Percentiles rank a stretch among this genome's conserved stretches.
These are phyloP conservation scores for Clathrus columnatus DNA, from an alignment of 768 basidiomycete species.

Conservation along the genomic window DNA sequence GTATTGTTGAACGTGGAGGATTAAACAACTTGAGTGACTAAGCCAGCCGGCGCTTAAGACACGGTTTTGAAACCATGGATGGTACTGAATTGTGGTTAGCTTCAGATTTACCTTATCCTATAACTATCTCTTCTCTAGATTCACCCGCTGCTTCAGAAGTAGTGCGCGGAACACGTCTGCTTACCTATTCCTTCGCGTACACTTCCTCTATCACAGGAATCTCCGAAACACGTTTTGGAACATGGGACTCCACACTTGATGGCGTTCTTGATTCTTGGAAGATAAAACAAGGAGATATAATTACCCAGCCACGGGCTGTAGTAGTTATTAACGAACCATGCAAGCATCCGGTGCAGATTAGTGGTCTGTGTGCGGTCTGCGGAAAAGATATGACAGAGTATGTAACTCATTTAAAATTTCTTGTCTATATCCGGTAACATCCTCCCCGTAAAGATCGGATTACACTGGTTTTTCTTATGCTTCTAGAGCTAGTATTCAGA, in stretches of 20 bases:
- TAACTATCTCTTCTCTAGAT: conserved; percentile 69
- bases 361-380: conserved; percentile 88
- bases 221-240: conserved; percentile 70
- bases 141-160: conserved; percentile 37
- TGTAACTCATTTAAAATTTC: conserved; percentile 20
- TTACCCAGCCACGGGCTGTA: conserved; percentile 51
- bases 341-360: conserved; percentile 88
- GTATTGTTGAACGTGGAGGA: too few relatives aligned
- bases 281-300: conserved; percentile 53
- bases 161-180: conserved; percentile 63
- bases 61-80: conserved; percentile 7
- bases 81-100: conserved; percentile 70
- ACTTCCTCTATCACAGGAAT: conserved; percentile 35
- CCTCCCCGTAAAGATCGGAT: conserved; percentile 47
- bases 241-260: conserved; percentile 85
- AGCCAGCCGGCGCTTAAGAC: neutral
- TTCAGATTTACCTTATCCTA: conserved; percentile 72
- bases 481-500: conserved; percentile 80
- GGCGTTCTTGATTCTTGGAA: conserved; percentile 71
- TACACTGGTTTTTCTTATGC: conserved; percentile 85
- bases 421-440: neutral
- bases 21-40: neutral
- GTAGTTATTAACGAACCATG: conserved; percentile 82
- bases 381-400: conserved; percentile 93
- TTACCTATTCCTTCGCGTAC: conserved; percentile 78